phyloP scores from a whole-genome alignment of 2,329 filamentous ascomycete genomes.

The Penicillium brevicompactum region DNA sequence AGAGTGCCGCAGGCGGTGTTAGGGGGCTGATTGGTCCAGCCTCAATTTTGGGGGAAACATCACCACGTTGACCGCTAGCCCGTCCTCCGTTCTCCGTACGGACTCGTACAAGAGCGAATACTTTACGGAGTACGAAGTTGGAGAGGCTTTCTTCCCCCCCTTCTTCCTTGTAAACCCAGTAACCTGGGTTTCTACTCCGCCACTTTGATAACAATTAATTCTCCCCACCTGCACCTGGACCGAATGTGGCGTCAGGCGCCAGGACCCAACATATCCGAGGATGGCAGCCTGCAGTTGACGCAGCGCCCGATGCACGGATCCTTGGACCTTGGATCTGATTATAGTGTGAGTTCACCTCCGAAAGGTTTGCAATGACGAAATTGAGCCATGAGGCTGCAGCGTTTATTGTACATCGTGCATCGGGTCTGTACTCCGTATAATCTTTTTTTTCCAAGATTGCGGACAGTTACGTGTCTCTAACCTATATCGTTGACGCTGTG shows the following conservation, averaged over 20 bases:
- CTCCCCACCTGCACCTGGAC: slow-evolving; percentile 18
- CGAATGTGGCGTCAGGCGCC: slow-evolving; percentile 21
- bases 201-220: slow-evolving; percentile 12
- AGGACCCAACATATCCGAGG: slow-evolving; percentile 14
- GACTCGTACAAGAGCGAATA: background rate
- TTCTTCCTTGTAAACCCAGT: background rate
- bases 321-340: background rate
- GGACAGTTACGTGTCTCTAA: slow-evolving; percentile 1
- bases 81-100: background rate
- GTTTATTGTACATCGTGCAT: slow-evolving; percentile 5
- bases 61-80: slow-evolving; percentile 6
- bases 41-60: background rate
- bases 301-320: background rate
- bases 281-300: slow-evolving; percentile 17
- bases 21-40: slow-evolving; percentile 5
- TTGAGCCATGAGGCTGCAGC: slow-evolving; percentile 5
- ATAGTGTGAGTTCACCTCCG: background rate
- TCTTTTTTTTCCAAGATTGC: background rate
- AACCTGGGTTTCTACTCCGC: slow-evolving; percentile 9
- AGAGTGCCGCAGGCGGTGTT: background rate
- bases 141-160: background rate
- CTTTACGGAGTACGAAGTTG: too few species aligned
- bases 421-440: background rate
- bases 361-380: slow-evolving; percentile 5
- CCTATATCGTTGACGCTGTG: slow-evolving; percentile 2